Evolutionary conservation across 2,329 filamentous ascomycete species (phyloP), one percentile per base, ranked within the genome.

Genomic region (Curvularia spicifera): DNA sequence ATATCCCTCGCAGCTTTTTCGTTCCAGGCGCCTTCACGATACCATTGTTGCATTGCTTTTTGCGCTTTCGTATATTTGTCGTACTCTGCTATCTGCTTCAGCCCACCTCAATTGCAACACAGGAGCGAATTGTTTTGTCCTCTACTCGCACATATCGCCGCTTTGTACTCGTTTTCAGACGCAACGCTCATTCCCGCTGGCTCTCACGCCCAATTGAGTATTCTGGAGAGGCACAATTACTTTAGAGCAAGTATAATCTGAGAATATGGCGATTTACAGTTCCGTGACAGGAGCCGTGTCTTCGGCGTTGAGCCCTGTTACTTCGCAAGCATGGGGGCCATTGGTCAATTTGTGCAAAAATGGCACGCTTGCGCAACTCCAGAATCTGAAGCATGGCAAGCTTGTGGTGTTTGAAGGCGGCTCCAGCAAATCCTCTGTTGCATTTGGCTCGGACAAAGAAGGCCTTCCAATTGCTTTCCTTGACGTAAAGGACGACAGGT

Each of bases 401-500:
- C 73, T 84, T 31, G 75, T 76, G 4, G 68, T 84, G 28, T 73
- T 77, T 64, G 57, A 83, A 79, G 67, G 73, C 65, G 61, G 77
- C 78, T 69, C 80, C 70, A 66, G 66, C 56, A 80, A 78, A 60
- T 71, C 77, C 13, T 78, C 76, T 15, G 71, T 77, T 76, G 82
- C 68, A 65, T 83, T 70, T 70, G 76, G 62, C 66, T 73, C 68
- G 37, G 77, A 78, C 54, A 70, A 74, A 6, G 76, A 76, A 54
- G 77, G 72, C 15, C 61, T 71, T 15, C 81, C 80, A 24, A 78
- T 79, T 35, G 81, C 86, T 3, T 83, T 87, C 65, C 76, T 91
- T 33, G 79, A 83, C 12, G 82, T 91, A 8, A 83, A 85, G 70
- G 84, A 85, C 66, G 87, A 90, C 61, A 81, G 86, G 29, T 91